Evolutionary conservation across 2,329 filamentous ascomycete species (phyloP), one percentile per base, ranked within the genome.

Genomic region (Macroventuria anomochaeta): DNA sequence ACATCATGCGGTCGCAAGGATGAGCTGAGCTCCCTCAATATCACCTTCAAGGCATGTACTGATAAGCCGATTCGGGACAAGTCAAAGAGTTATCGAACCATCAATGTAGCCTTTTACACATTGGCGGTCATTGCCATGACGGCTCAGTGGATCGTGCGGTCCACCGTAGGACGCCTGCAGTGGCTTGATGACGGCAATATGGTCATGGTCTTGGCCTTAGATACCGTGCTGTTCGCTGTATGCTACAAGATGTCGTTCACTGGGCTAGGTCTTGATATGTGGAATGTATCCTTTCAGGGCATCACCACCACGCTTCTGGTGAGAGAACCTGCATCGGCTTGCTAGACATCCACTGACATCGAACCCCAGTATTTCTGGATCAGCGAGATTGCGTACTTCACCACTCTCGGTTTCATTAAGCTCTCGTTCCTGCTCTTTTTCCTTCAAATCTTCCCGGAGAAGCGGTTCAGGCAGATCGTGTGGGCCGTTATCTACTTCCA

Each of bases 371-470:
- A 31, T 11, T 72, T 69, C 43, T 74, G 67, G 61, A 42, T 69
- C n/a, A 63, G 63, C 33, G 69, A 73, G 46, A 58, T 69, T 11
- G 52, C 67, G 13, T 74, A 73, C 56, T 69, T 70, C 46, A 50
- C 47, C 1, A 49, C 56, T 2, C 55, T 73, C 3, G 60, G 63
- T 25, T 34, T 68, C 17, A 32, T 67, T 37, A 62, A 69, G 49
- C 46, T 68, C 36, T 57, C 64, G 17, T 56, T 74, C 56, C 33
- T 71, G 53, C 53, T 67, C 46, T 63, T 67, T 58, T 62, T 60
- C 53, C 42, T 64, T 12, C 55, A 64, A 40, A 63, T 76, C 59
- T 61, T 69, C 46, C 68, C 69, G 5, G 55, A 62, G 5, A 46
- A 61, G 34, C 13, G 23, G 2, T 57, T 68, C 12, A 42, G 60